These are phyloP conservation scores for Hirsutella thompsonii DNA, from an alignment of 2,329 filamentous ascomycete species.

Conservation along the genomic window DNA sequence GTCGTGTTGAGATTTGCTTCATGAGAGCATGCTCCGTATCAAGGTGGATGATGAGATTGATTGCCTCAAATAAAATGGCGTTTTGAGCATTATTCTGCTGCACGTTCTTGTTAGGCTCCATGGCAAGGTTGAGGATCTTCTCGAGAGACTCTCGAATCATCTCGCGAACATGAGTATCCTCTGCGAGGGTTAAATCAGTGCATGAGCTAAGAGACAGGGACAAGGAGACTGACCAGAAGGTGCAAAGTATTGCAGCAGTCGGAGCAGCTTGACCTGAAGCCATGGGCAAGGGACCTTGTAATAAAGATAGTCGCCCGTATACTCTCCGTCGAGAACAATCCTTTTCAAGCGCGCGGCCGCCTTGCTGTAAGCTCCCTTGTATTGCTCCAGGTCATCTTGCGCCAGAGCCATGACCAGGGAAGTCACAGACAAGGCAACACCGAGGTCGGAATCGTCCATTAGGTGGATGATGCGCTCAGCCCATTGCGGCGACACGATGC, in stretches of 20 bases:
- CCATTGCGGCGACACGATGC: constrained; percentile 93
- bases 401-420: constrained; percentile 90
- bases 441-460: constrained; percentile 93
- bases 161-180: constrained; percentile 82
- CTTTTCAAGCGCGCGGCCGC: constrained; percentile 81
- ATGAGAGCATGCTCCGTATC: constrained; percentile 91
- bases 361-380: constrained; percentile 89
- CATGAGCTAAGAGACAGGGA: background rate
- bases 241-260: constrained; percentile 89
- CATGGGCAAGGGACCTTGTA: constrained; percentile 99
- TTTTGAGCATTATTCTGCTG: constrained; percentile 99
- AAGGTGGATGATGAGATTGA: constrained; percentile 94
- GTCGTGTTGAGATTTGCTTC: constrained; percentile 82
- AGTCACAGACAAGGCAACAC: constrained; percentile 88
- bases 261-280: constrained; percentile 90
- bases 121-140: constrained; percentile 78
- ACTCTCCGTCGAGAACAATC: constrained; percentile 82
- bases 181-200: constrained; percentile 28
- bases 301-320: constrained; percentile 84
- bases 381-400: constrained; percentile 88
- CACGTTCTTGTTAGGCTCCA: constrained; percentile 94
- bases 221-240: constrained; percentile 55
- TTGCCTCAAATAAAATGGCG: constrained; percentile 93
- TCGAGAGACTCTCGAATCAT: constrained; percentile 87
- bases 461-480: constrained; percentile 96